These are phyloP conservation scores for Sphenostylis stenocarpa DNA, from an alignment of 306 rosid species.

Conservation along the genomic window DNA sequence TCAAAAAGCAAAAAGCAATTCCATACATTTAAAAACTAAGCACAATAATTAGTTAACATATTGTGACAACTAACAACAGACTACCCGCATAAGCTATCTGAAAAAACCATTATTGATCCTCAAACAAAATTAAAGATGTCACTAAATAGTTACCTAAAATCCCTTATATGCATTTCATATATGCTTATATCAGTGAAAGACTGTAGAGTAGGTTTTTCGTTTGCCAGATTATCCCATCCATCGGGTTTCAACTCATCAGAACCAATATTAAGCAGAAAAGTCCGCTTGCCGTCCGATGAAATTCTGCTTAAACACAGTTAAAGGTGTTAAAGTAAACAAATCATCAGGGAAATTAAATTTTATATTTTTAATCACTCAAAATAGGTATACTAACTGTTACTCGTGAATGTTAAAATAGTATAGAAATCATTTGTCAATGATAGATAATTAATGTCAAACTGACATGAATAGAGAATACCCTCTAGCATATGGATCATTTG, in stretches of 20 bases:
- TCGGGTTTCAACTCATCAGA: conserved; percentile 66
- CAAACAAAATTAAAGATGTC: conserved; percentile 17
- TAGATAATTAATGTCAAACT: conserved; percentile 36
- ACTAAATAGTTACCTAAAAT: conserved; percentile 67
- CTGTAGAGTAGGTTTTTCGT: conserved; percentile 63
- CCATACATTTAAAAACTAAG: conserved; percentile 18
- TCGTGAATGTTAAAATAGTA: conserved; percentile 32
- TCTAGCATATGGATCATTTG: conserved; percentile 95
- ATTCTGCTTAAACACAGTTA: conserved; percentile 59
- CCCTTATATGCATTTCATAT: conserved; percentile 88
- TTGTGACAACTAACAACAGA: background rate
- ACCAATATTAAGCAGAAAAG: conserved; percentile 64
- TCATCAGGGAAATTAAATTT: conserved; percentile 2
- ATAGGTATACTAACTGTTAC: background rate
- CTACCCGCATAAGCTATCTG: conserved; percentile 19
- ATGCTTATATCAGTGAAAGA: conserved; percentile 85
- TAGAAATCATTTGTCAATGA: conserved; percentile 36
- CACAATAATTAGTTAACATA: conserved; percentile 12
- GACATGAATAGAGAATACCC: conserved; percentile 62
- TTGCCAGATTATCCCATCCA: conserved; percentile 74
- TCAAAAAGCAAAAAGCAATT: conserved; percentile 12
- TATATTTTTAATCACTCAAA: background rate
- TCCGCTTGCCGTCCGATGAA: conserved; percentile 72
- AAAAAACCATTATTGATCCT: conserved; percentile 2
- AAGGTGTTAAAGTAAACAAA: conserved; percentile 23